phyloP scores from a whole-genome alignment of 2,329 filamentous ascomycete species.

The Hymenoscyphus scutula region DNA sequence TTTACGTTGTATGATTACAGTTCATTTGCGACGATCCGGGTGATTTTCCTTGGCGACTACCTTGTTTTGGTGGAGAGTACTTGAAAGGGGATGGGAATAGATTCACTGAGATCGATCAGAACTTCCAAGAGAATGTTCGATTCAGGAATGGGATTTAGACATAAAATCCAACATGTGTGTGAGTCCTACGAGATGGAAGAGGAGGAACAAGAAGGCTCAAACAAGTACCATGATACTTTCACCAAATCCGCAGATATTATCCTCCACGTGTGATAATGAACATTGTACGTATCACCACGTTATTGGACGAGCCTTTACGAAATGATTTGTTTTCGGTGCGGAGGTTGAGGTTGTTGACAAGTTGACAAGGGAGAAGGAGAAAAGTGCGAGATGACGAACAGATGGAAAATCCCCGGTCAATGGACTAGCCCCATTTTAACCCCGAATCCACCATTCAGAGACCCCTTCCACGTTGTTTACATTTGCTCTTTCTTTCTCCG shows the following conservation, averaged over 20 bases:
- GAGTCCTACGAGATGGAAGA: neutral
- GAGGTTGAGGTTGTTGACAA: neutral
- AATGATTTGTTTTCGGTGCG: neutral
- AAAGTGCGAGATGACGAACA: neutral
- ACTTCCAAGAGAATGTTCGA: neutral
- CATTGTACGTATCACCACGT: neutral
- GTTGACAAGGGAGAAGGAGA: neutral
- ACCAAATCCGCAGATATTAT: neutral
- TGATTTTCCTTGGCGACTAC: neutral
- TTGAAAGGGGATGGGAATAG: neutral
- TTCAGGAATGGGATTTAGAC: neutral
- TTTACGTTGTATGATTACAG: neutral
- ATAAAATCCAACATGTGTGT: neutral
- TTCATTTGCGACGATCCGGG: neutral
- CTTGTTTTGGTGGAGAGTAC: neutral
- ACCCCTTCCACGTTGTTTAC: neutral
- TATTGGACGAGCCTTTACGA: neutral
- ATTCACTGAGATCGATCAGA: neutral
- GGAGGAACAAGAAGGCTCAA: neutral
- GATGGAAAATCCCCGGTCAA: neutral
- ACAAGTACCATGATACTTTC: neutral
- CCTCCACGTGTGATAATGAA: neutral
- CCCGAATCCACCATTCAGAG: neutral
- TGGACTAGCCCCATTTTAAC: neutral
- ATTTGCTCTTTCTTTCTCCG: neutral